A percentile compares a stretch with the other conserved stretches of the same genome.
Conservation (phyloP, 2,329 filamentous ascomycete species). For the Orbilia oligospora region DNA sequence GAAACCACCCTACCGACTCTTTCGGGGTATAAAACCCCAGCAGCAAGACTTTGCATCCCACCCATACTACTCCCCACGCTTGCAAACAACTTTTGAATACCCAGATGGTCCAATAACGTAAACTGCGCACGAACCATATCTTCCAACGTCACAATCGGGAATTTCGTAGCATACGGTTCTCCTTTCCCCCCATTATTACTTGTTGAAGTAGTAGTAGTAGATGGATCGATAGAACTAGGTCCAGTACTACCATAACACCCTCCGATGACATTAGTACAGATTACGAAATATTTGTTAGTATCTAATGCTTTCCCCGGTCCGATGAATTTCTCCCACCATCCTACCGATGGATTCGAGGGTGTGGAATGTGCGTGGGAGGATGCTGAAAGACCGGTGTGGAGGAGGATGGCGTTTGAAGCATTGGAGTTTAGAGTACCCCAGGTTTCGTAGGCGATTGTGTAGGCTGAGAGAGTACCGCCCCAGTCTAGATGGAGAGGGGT, state of each 20-base stretch:
- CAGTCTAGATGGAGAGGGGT: slow-evolving; percentile 89
- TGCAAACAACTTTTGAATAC: slow-evolving; percentile 84
- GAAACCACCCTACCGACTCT: slow-evolving; percentile 86
- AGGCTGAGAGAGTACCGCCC: slow-evolving; percentile 91
- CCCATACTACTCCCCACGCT: slow-evolving; percentile 98
- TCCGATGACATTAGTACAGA: slow-evolving; percentile 96
- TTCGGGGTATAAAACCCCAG: slow-evolving; percentile 84
- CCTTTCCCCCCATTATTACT: not conserved
- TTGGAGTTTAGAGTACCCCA: slow-evolving; percentile 87
- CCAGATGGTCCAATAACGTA: slow-evolving; percentile 83
- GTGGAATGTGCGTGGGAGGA: slow-evolving; percentile 97
- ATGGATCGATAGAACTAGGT: slow-evolving; percentile 87
- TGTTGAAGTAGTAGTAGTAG: slow-evolving; percentile 68
- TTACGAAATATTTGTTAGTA: slow-evolving; percentile 90
- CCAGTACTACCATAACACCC: slow-evolving; percentile 97
- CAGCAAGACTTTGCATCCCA: slow-evolving; percentile 95
- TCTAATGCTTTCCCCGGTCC: slow-evolving; percentile 78
- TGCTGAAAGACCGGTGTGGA: slow-evolving; percentile 96
- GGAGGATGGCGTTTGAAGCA: slow-evolving; percentile 87
- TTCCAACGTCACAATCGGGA: slow-evolving; percentile 94
- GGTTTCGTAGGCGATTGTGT: slow-evolving; percentile 91
- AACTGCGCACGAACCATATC: slow-evolving; percentile 99
- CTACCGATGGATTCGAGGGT: slow-evolving; percentile 84
- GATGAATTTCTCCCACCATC: slow-evolving; percentile 99
- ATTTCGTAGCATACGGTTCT: slow-evolving; percentile 89